Base-by-base conservation (phyloP, 441 rosid genomes). In the Caryocar brasiliense region DNA sequence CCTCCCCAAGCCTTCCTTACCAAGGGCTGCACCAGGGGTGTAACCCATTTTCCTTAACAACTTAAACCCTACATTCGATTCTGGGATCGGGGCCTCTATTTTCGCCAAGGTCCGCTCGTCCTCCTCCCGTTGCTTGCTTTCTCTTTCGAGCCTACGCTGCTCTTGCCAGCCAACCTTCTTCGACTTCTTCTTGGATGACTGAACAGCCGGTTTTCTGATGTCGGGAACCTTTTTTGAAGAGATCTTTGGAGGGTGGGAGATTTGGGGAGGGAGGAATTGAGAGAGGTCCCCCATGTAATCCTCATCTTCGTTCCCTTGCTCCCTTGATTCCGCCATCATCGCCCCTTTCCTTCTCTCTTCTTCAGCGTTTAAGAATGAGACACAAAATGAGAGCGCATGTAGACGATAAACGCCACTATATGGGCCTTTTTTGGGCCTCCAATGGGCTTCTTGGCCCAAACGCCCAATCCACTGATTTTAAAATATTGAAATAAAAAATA, bases 231-330 rank as follows among this genome's bases (percentile, higher is more conserved):
- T 77, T 30, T 44, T 72, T 27, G 68, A 32, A 28, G 68, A 45
- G 23, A 45, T 11, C 32, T 70, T 79, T 5, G 87, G 45, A 18
- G 78, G 51, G 4, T 48, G 64, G 0, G 72, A 52, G 19, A 62
- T 62, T 33, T 79, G 82, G 0, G 76, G 71, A 39, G 90, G 83
- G 49, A 92, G 59, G 47, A 88, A 85, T 13, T 59, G 79, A 47
- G 95, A 80, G 14, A 92, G 75, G 64, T 87, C 94, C 18, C 85
- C 96, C 94, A 85, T 85, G 85, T 87, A 91, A 67, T 82, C 94
- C 33, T 79, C 94, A 2, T 76, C 77, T 23, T 58, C 76, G 5
- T 39, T 73, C 11, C 12, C 61, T 59, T 61, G 70, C 41, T 54
- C 62, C 70, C 6, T n/a, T n/a, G n/a, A n/a, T n/a, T n/a, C n/a